Evolutionary conservation across 192 early-diverging fungal genomes (phyloP).

Genomic region (Entomortierella chlamydospora): DNA sequence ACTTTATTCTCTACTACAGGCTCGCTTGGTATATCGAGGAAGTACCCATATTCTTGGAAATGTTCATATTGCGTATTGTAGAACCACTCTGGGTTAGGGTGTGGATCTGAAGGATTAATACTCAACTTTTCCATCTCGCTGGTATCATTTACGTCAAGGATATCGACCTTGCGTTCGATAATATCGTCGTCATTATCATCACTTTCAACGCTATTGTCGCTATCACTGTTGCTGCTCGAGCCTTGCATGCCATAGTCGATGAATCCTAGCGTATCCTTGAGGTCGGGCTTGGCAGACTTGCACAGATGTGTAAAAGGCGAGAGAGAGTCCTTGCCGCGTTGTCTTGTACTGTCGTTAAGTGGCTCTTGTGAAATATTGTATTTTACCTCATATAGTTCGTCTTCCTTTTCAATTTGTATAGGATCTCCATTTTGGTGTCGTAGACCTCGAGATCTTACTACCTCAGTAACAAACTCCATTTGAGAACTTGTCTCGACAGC

Average conservation of each 20-base stretch:
- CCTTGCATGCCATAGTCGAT: background rate
- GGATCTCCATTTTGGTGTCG: background rate
- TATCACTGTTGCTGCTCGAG: background rate
- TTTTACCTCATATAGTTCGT: background rate
- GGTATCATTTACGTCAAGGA: conserved; percentile 33
- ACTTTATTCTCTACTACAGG: no score
- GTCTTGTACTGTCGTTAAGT: background rate
- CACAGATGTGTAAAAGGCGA: background rate
- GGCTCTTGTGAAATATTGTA: background rate
- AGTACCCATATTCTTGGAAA: conserved; percentile 8
- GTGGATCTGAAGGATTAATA: conserved; percentile 10
- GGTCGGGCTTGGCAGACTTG: background rate
- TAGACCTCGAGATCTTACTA: background rate
- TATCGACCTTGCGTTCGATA: no score
- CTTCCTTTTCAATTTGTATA: background rate
- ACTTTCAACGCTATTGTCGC: background rate
- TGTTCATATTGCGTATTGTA: conserved; percentile 8
- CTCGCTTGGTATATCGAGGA: no score
- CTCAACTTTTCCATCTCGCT: conserved; percentile 17
- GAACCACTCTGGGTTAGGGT: conserved; percentile 26
- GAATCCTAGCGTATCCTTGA: conserved; percentile 7
- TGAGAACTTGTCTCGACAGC: background rate
- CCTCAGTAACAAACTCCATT: background rate
- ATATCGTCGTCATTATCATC: no score
- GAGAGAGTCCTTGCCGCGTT: background rate